Conservation (phyloP, 164 flowering plant species). For the Paratinospora sagittata region DNA sequence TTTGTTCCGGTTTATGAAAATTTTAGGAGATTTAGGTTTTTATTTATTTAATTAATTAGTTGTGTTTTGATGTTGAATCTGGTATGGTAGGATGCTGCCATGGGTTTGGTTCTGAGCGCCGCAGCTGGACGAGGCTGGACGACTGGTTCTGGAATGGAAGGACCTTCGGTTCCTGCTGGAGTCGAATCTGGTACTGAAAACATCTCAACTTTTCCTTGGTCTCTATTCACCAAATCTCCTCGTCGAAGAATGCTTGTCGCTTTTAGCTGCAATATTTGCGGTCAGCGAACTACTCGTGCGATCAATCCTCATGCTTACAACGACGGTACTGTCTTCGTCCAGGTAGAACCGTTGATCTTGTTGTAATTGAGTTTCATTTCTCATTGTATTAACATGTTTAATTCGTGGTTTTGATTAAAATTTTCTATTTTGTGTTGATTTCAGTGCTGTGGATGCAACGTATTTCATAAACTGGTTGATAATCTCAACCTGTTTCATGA, state of each 20-base stretch:
- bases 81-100: constrained; percentile 66
- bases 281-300: constrained; percentile 92
- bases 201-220: constrained; percentile 90
- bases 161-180: constrained; percentile 61
- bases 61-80: neutral
- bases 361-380: neutral
- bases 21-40: constrained; percentile 5
- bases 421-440: constrained; percentile 13
- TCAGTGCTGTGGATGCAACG: constrained; percentile 91
- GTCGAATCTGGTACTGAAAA: constrained; percentile 36
- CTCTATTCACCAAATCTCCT: constrained; percentile 89
- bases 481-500: constrained; percentile 86
- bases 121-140: constrained; percentile 88
- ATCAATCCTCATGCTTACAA: constrained; percentile 95
- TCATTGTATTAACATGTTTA: neutral
- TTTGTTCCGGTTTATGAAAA: neutral
- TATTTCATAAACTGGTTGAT: constrained; percentile 90
- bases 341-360: constrained; percentile 36
- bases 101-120: constrained; percentile 86
- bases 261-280: constrained; percentile 85
- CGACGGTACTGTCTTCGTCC: constrained; percentile 93
- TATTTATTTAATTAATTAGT: neutral
- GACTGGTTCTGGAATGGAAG: constrained; percentile 95
- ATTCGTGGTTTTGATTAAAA: neutral
- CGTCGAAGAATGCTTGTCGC: constrained; percentile 89